Base-by-base conservation (phyloP, 108 stramenopile genomes). In the Schizochytrium sp. region DNA sequence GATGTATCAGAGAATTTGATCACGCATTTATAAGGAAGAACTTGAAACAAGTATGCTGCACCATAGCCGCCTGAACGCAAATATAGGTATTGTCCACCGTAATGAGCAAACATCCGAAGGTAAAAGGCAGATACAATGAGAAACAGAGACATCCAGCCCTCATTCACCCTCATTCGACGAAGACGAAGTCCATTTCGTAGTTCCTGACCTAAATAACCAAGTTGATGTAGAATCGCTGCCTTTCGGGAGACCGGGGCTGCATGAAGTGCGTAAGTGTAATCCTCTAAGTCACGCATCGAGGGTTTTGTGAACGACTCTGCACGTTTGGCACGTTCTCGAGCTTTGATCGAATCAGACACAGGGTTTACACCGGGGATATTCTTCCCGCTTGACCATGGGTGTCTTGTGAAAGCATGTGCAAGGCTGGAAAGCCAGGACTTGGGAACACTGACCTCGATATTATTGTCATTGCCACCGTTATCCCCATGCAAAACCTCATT, bases 101-200 rank as follows among this genome's bases (percentile, higher is more conserved):
- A 83, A 53, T 83, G 76, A 7, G 53, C 53, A 55, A 55, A 83
- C 76, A 83, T 55, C 8, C 76, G 76, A 10, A 83, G 5, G 28
- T 55, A 83, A 28, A 55, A 83, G 10, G 76, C 45, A 10, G 53
- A n/a, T 10, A 53, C 76, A 10, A 2, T 10, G 50, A 83, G 76
- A 7, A 83, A 83, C 4, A 83, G 76, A 10, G 40, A 10, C 5
- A 83, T 83, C 76, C 76, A 83, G 47, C 47, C 53, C 76, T 83
- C 76, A 53, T 83, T 83, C 15, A 55, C 47, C 38, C 53, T 47
- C 76, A 49, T 19, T 5, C 76, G 76, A 13, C 28, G 5, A 13
- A 49, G 40, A 0, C 15, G 53, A 12, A 83, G 28, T 10, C 50
- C 28, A 28, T 50, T 3, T 5, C 10, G 7, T 10, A 40, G 28